Base-by-base conservation (phyloP, 106 monocot species). In the Hemerocallis citrina region DNA sequence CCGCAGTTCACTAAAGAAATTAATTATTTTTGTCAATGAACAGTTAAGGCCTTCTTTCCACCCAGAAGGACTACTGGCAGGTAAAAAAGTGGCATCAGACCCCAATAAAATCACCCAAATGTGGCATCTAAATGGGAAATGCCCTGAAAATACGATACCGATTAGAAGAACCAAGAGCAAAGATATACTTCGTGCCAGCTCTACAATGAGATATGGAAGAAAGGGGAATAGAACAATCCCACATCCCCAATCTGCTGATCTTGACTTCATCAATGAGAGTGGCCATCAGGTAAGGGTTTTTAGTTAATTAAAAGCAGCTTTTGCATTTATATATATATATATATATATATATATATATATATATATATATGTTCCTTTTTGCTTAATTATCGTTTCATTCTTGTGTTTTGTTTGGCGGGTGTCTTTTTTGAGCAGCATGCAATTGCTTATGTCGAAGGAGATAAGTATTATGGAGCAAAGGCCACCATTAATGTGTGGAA, bases 401-500 rank as follows among this genome's bases (percentile, higher is more conserved):
- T n/a, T n/a, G n/a, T 56, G 25, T 28, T 40, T 47, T 66, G 33
- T 23, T 59, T 63, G 31, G 71, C 30, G 55, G 31, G 37, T 5
- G 37, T 61, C 37, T 33, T 47, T 62, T 51, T 70, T 29, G 67
- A 34, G 62, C n/a, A 89, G 90, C 90, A 91, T 77, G 90, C 90
- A 28, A 91, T 91, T 63, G 79, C 82, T 10, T 92, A 92, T 75
- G 82, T 92, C 48, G 79, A 86, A 37, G 91, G 91, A 17, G 91
- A 79, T 29, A 92, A 77, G 63, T 92, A 92, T 40, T 92, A 77
- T 59, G 91, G 91, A 30, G 91, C 91, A n/a, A 85, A 85, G 65
- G 91, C 91, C 12, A 86, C 82, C 47, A 92, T 92, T 8, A 92
- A 92, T 74, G 91, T 92, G n/a, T 92, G 91, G 91, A 70, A 85